A percentile compares a stretch with the other conserved stretches of the same genome.
Conservation (phyloP, 495 filamentous ascomycete species). For the Penicillium psychrofluorescens region DNA sequence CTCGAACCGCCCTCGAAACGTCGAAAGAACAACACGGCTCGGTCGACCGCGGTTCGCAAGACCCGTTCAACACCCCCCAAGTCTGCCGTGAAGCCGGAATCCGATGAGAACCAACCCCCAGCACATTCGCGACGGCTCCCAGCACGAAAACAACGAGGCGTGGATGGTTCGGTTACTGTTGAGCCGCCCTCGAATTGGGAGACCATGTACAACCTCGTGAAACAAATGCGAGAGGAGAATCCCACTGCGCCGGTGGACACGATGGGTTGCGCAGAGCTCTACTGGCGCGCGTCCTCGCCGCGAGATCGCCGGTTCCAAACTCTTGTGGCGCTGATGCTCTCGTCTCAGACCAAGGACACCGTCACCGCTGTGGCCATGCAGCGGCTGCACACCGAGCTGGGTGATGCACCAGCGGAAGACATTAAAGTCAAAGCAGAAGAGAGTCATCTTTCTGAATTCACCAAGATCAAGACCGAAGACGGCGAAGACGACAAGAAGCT, state of each 20-base stretch:
- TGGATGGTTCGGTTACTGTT: slow-evolving; percentile 46
- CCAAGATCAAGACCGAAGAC: slow-evolving; percentile 13
- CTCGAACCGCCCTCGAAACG: slow-evolving; percentile 39
- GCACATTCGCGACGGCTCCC: slow-evolving; percentile 49
- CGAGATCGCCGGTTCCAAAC: slow-evolving; percentile 81
- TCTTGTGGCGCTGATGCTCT: slow-evolving; percentile 90
- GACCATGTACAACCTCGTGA: slow-evolving; percentile 68
- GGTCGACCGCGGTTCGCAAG: slow-evolving; percentile 10
- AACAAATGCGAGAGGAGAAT: slow-evolving; percentile 65
- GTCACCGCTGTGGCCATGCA: slow-evolving; percentile 82
- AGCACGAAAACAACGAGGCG: slow-evolving; percentile 53
- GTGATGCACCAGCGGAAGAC: slow-evolving; percentile 2
- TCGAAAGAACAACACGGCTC: slow-evolving; percentile 36
- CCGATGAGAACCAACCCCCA: slow-evolving; percentile 18
- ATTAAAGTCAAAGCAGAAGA: slow-evolving; percentile 11
- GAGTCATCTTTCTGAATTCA: neutral
- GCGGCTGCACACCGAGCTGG: slow-evolving; percentile 67
- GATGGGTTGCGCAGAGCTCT: slow-evolving; percentile 86
- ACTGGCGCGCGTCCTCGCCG: slow-evolving; percentile 32
- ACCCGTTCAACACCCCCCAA: slow-evolving; percentile 8
- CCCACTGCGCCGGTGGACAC: slow-evolving; percentile 90
- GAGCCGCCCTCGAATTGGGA: slow-evolving; percentile 79
- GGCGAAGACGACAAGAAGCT: slow-evolving; percentile 6
- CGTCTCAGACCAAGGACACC: slow-evolving; percentile 92
- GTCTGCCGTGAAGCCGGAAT: slow-evolving; percentile 15